Evolutionary conservation across 495 filamentous ascomycete species (phyloP), one percentile per base, ranked within the genome.

Genomic region (Aspergillus affinis): DNA sequence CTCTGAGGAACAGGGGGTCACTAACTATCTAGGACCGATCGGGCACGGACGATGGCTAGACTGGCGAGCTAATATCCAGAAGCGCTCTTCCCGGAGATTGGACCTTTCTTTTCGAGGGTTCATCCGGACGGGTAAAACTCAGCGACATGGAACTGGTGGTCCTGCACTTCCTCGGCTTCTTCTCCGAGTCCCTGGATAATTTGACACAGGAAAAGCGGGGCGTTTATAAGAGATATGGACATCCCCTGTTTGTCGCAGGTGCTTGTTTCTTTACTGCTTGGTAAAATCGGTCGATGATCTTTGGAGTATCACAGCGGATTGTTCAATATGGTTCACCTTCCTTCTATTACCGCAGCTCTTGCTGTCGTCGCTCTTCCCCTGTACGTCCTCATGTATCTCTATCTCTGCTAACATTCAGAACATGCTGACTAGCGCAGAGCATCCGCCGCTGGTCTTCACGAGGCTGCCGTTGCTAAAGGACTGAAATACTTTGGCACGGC

Each of bases 401-500:
- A 36, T 12, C 41, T 1, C 17, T 48, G 1, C 27, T 19, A 17
- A 18, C 26, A 6, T 17, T 32, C 17, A 20, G 15, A 53, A 26
- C 17, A 53, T 13, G 45, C 29, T 32, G 53, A 49, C 54, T 58
- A 12, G 48, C 0, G 26, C 8, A 75, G 72, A 12, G 60, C 48
- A 9, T 58, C 63, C 26, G 70, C 63, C 30, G 51, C 62, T 44
- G 73, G 73, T 4, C 59, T 86, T 18, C 65, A 88, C 56, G 71
- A 78, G 18, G 81, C 85, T 51, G 82, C 82, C 47, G 73, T 80
- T 26, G 74, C 75, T 3, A 78, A 77, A 29, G 80, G 83, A 57
- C 74, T 80, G 54, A 41, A 72, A 17, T 88, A 86, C 71, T 87
- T 88, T 57, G 86, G 86, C 48, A 80, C 81, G 10, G 82, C 81